phyloP scores from a whole-genome alignment of 345 rosid genomes.

The Lenwebbia sp. region DNA sequence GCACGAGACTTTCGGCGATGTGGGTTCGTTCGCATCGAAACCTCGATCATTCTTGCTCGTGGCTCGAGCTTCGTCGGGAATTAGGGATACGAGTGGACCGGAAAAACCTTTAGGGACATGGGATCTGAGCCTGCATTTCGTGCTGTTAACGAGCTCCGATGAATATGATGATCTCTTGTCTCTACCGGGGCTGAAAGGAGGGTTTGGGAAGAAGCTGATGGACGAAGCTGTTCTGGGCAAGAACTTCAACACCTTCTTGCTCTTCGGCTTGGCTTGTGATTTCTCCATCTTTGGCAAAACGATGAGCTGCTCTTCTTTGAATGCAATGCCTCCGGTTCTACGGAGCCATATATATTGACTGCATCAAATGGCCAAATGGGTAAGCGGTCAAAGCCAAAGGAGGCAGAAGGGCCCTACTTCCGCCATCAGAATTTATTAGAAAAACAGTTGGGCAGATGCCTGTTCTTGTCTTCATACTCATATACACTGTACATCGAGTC shows the following conservation, averaged over 20 bases:
- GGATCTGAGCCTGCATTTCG: neutral
- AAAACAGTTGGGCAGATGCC: neutral
- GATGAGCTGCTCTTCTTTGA: neutral
- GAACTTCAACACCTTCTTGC: slow-evolving; percentile 25
- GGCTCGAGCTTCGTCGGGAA: slow-evolving; percentile 50
- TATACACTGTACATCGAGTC: neutral
- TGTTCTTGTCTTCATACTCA: neutral
- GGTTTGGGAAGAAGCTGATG: slow-evolving; percentile 30
- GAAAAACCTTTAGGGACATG: slow-evolving; percentile 27
- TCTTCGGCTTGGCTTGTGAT: slow-evolving; percentile 14
- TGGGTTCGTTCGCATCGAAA: slow-evolving; percentile 44
- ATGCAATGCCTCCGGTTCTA: neutral
- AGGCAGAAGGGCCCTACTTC: neutral
- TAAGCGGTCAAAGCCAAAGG: neutral
- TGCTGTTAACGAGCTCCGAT: neutral
- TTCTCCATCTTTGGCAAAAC: neutral
- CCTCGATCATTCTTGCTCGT: slow-evolving; percentile 12
- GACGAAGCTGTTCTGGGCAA: slow-evolving; percentile 34
- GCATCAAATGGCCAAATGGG: neutral
- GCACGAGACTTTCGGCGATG: slow-evolving; percentile 89
- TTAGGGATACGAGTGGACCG: slow-evolving; percentile 54
- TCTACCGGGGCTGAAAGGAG: slow-evolving; percentile 57
- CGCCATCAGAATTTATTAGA: neutral
- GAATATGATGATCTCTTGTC: slow-evolving; percentile 12
- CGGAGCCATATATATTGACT: neutral